Percentiles rank a stretch among this genome's conserved stretches.
Evolutionary conservation across 108 stramenopile species (phyloP).

Genomic region (Parmales sp.): DNA sequence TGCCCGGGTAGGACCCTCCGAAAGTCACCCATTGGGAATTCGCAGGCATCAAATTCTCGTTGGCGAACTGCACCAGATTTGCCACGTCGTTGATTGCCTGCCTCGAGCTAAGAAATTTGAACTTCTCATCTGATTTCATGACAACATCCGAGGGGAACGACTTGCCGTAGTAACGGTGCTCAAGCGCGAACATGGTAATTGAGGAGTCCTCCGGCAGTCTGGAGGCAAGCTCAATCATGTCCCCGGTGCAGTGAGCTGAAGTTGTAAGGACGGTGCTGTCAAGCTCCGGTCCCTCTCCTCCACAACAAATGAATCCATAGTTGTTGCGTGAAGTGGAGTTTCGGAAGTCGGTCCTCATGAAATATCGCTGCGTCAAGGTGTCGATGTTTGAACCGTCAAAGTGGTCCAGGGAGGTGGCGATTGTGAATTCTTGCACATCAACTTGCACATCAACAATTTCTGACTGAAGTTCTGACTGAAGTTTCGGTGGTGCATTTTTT

Average conservation of each 20-base stretch:
- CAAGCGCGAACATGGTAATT: constrained; percentile 62
- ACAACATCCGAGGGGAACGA: constrained; percentile 38
- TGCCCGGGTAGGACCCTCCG: constrained; percentile 81
- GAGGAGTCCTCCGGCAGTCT: constrained; percentile 17
- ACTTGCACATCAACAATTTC: no score
- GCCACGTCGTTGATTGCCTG: constrained; percentile 77
- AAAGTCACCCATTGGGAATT: constrained; percentile 57
- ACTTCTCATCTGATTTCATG: constrained; percentile 11
- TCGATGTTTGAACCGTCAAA: no score
- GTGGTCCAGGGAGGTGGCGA: no score
- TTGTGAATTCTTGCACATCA: no score
- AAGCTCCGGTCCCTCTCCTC: constrained; percentile 74
- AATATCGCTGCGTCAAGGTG: no score
- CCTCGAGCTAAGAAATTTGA: constrained; percentile 51
- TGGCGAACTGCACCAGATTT: constrained; percentile 35
- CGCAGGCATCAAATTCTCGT: neutral
- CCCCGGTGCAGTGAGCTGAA: constrained; percentile 76
- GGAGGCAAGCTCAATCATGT: constrained; percentile 66
- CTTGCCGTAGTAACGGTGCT: constrained; percentile 83
- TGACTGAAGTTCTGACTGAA: no score
- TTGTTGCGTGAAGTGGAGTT: no score
- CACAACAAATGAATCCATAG: constrained; percentile 78
- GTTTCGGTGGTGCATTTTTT: no score
- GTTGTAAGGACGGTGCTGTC: constrained; percentile 51
- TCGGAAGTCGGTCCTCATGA: no score